Percentiles rank a stretch among this genome's conserved stretches.
These are phyloP conservation scores for Capsicum rhomboideum DNA, from an alignment of 257 asterid genomes.

Conservation along the genomic window DNA sequence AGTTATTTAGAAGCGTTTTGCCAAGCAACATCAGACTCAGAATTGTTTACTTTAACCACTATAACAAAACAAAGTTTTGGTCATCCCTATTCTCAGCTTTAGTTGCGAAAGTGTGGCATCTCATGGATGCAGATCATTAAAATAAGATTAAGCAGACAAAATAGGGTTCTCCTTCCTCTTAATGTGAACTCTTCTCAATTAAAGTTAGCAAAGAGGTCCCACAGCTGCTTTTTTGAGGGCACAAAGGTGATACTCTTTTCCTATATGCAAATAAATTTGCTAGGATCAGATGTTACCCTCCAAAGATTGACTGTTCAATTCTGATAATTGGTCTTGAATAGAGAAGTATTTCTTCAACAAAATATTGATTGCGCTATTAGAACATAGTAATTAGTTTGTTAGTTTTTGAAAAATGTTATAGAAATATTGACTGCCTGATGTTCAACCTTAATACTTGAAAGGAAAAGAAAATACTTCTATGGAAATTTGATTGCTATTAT, in stretches of 20 bases:
- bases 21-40: neutral
- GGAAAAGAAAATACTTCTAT: neutral
- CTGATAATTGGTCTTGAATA: neutral
- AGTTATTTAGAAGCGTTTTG: neutral
- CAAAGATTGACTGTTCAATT: neutral
- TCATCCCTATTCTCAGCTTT: neutral
- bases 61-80: neutral
- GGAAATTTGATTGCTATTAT: neutral
- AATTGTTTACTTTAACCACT: neutral
- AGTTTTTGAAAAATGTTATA: neutral
- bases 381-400: neutral
- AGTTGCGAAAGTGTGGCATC: neutral
- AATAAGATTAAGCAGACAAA: neutral
- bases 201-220: neutral
- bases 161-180: neutral
- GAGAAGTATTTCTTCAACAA: neutral
- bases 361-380: neutral
- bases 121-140: neutral
- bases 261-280: neutral
- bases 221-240: neutral
- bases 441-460: neutral
- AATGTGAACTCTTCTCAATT: neutral
- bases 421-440: neutral
- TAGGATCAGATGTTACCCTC: neutral
- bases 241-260: neutral